Evolutionary conservation across 1,284 basidiomycete species (phyloP), one percentile per base, ranked within the genome.

Genomic region (Boletellus dicymbophilus): DNA sequence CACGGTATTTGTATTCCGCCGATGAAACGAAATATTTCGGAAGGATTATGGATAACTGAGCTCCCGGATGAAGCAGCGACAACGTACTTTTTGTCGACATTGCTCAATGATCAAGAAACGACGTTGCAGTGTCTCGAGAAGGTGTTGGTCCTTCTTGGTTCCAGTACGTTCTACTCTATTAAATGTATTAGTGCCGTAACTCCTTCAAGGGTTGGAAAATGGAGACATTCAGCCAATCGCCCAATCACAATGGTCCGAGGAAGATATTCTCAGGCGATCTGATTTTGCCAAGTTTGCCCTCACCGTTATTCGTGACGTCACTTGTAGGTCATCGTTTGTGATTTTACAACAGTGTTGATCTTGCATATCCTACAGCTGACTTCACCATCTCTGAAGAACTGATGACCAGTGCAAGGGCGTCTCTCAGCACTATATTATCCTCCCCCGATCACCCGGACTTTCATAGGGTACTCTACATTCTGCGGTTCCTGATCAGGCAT

Each of bases 131-230:
- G 2, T 15, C 37, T 47, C 1, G 27, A 30, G 15, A 30, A 30
- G 6, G 41, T 54, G 13, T 15, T 56, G 13, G 33, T 27, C 23
- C 48, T 57, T 31, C 46, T 56, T 27, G 21, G 38, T 28, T 37
- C n/a, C 12, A 9, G 55, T 50, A 37, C 15, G 55, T 20, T 33
- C 4, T 5, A 28, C 15, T 15, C 5, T 44, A 3, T 56, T 20
- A 4, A 15, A 21, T 11, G 1, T 6, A 18, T 23, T 46, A 15
- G 45, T 7, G 4, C 15, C 0, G 33, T n/a, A 18, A 22, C n/a
- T 42, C 20, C 2, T n/a, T 39, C 6, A 1, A 56, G 39, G 22
- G 20, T 4, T 42, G 9, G 30, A 34, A 8, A 42, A 23, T 2
- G 37, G 27, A 12, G 22, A 38, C 9, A 13, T 6, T 21, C 44